Percentiles rank a stretch among this genome's conserved stretches.
Conservation (phyloP, 495 filamentous ascomycete species). For the Choiromyces venosus region DNA sequence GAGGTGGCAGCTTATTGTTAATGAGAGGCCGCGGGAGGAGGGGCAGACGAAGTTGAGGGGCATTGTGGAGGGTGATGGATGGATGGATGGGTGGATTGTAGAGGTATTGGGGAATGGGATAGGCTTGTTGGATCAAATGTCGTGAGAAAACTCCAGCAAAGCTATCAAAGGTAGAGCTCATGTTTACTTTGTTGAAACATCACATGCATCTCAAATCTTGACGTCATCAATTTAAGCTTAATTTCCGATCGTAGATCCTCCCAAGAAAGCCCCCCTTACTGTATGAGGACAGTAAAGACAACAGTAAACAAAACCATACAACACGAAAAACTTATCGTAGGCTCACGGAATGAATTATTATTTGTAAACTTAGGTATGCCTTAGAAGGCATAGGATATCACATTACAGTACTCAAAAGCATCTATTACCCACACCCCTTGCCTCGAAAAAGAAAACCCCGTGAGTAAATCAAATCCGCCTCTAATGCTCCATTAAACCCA, state of each 20-base stretch:
- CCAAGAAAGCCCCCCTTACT: neutral
- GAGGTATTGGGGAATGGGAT: neutral
- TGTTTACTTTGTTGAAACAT: conserved; percentile 21
- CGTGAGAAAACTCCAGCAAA: neutral
- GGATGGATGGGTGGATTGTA: too few species aligned
- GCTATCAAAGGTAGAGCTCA: conserved; percentile 32
- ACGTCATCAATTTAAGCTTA: conserved; percentile 35
- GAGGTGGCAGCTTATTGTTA: conserved; percentile 63
- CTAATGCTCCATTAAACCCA: neutral
- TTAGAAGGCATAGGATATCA: neutral
- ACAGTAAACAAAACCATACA: neutral
- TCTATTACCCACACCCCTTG: neutral
- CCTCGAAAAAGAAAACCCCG: neutral
- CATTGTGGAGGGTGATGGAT: too few species aligned
- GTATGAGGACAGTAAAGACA: neutral
- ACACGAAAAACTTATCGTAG: neutral
- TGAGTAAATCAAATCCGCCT: neutral
- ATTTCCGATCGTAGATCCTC: conserved; percentile 28
- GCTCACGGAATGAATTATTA: neutral
- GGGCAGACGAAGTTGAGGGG: conserved; percentile 53
- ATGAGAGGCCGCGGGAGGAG: conserved; percentile 68
- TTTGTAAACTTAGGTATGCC: neutral
- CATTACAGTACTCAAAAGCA: neutral
- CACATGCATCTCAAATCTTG: neutral
- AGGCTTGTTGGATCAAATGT: neutral